These are phyloP conservation scores for Diversispora epigaea DNA, from an alignment of 192 early-diverging fungal genomes.

Conservation along the genomic window DNA sequence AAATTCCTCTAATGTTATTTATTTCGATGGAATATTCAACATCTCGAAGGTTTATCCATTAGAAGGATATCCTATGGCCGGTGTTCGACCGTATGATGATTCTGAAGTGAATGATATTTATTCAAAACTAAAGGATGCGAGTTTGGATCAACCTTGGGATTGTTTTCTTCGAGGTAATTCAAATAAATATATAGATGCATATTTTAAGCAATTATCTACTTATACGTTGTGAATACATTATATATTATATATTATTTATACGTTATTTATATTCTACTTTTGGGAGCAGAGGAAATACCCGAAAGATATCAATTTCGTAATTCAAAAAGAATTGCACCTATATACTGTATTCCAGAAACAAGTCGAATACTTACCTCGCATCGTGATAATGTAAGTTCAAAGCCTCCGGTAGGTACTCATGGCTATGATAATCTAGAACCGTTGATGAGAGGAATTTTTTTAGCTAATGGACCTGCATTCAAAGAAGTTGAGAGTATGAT, in stretches of 20 bases:
- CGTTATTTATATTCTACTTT: too few species aligned
- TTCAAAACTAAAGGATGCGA: constrained; percentile 44
- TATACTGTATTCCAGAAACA: constrained; percentile 66
- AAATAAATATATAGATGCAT: too few species aligned
- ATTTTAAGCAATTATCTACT: too few species aligned
- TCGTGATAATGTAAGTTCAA: constrained; percentile 36
- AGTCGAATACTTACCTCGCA: constrained; percentile 60
- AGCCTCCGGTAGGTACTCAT: constrained; percentile 62
- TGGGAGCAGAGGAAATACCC: constrained; percentile 65
- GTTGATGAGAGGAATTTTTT: constrained; percentile 84
- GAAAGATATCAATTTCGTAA: constrained; percentile 68
- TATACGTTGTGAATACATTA: too few species aligned
- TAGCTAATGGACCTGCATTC: constrained; percentile 76
- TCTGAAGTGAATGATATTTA: constrained; percentile 55
- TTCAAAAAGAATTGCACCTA: constrained; percentile 68
- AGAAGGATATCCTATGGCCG: constrained; percentile 65
- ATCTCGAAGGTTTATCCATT: constrained; percentile 50
- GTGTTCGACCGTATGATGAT: constrained; percentile 54
- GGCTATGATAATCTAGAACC: constrained; percentile 77
- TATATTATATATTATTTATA: too few species aligned
- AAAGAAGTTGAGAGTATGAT: constrained; percentile 8
- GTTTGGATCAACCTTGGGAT: constrained; percentile 50
- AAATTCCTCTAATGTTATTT: constrained; percentile 53
- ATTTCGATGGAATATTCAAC: constrained; percentile 73
- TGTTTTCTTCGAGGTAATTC: constrained; percentile 52